Conservation (phyloP, 192 early-diverging fungal species). For the Coemansia sp. region DNA sequence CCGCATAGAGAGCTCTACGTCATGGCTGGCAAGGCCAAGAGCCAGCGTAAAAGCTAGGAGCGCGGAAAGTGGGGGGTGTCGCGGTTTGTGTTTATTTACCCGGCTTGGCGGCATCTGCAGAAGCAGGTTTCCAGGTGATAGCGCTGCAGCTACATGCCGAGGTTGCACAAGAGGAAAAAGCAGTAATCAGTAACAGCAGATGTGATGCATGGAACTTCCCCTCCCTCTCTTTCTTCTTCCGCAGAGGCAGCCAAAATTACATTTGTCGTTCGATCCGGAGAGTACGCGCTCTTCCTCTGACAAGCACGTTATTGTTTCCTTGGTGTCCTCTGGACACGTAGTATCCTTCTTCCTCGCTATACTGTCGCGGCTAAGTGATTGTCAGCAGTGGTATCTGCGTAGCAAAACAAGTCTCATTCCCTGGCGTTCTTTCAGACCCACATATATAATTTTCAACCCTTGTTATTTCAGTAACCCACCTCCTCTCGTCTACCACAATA, state of each 20-base stretch:
- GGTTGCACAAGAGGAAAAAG: neutral
- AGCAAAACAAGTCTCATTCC: neutral
- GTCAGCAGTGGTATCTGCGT: too few relatives aligned
- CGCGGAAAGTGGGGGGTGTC: neutral
- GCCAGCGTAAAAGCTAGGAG: neutral
- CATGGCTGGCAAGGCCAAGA: neutral
- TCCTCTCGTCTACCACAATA: neutral
- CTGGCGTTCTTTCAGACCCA: neutral
- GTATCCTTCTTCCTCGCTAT: too few relatives aligned
- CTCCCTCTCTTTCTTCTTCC: neutral
- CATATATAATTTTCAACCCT: neutral
- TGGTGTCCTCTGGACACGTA: too few relatives aligned
- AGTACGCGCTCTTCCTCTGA: neutral
- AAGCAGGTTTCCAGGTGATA: neutral
- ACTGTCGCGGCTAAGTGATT: too few relatives aligned
- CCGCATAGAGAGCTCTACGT: too few relatives aligned
- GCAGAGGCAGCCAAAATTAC: neutral
- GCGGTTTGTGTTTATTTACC: too few relatives aligned
- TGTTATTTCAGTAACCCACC: constrained; percentile 9
- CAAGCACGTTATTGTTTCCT: too few relatives aligned
- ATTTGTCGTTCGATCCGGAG: neutral
- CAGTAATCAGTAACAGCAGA: neutral
- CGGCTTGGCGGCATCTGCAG: neutral
- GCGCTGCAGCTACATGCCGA: neutral
- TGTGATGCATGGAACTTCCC: neutral